Evolutionary conservation across 306 rosid species (phyloP).

Genomic region (Glycine tomentella): DNA sequence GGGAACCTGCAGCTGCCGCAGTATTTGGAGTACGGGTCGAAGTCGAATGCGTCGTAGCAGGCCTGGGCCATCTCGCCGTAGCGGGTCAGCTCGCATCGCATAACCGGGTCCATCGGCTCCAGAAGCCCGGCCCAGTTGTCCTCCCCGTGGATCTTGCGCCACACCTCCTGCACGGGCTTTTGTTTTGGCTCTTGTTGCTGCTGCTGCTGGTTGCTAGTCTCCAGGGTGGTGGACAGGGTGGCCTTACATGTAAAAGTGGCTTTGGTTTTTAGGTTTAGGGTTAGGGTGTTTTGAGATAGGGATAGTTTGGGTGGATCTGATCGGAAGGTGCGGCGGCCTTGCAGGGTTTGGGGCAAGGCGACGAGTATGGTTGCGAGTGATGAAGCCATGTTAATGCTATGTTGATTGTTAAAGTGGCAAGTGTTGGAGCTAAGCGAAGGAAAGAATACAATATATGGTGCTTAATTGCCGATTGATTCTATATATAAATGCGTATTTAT

Average conservation of each 20-base stretch:
- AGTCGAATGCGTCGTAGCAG: conserved; percentile 84
- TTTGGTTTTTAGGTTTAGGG: neutral
- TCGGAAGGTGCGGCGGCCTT: neutral
- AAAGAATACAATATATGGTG: neutral
- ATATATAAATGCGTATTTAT: no score
- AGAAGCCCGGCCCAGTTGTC: conserved; percentile 74
- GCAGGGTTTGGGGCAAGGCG: conserved; percentile 38
- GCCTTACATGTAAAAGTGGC: neutral
- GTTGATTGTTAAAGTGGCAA: no score
- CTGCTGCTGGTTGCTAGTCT: neutral
- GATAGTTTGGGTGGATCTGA: conserved; percentile 9
- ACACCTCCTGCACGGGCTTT: conserved; percentile 31
- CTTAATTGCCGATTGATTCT: no score
- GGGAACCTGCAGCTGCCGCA: conserved; percentile 75
- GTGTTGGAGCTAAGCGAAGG: neutral
- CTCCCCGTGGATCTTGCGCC: conserved; percentile 80
- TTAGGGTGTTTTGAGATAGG: neutral
- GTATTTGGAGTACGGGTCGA: conserved; percentile 80
- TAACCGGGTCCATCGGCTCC: conserved; percentile 65
- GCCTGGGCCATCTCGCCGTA: conserved; percentile 90
- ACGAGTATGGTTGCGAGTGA: conserved; percentile 45
- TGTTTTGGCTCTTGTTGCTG: neutral
- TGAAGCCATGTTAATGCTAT: conserved; percentile 42
- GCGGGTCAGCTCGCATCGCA: conserved; percentile 69
- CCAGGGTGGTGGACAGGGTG: conserved; percentile 5